Conservation (phyloP, 257 asterid species). For the Solanum chaucha region DNA sequence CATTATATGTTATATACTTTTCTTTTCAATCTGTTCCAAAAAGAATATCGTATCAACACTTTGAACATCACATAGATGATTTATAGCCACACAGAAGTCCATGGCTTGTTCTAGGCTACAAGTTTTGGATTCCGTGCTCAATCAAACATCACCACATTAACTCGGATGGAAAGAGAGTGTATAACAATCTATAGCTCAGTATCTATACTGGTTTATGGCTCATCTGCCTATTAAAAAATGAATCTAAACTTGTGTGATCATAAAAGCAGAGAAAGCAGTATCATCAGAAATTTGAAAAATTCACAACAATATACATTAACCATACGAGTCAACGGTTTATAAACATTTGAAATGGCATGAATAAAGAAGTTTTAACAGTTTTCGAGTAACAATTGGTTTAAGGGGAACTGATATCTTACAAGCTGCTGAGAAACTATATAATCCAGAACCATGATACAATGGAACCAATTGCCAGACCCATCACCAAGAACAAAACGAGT, state of each 20-base stretch:
- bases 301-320: neutral
- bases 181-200: neutral
- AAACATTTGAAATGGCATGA: neutral
- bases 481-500: constrained; percentile 51
- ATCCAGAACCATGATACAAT: constrained; percentile 91
- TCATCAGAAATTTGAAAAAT: neutral
- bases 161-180: no score
- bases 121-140: neutral
- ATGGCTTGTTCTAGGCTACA: neutral
- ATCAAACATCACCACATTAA: neutral
- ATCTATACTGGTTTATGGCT: neutral
- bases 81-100: neutral
- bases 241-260: neutral
- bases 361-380: neutral
- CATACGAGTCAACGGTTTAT: neutral
- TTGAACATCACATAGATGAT: neutral
- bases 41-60: neutral
- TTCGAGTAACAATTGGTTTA: neutral
- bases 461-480: constrained; percentile 71
- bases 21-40: neutral
- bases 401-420: neutral
- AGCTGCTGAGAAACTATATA: constrained; percentile 18
- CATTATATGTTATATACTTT: neutral
- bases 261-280: neutral
- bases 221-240: neutral